These are phyloP conservation scores for Dentipellis fragilis DNA, from an alignment of 768 basidiomycete species.

Conservation along the genomic window DNA sequence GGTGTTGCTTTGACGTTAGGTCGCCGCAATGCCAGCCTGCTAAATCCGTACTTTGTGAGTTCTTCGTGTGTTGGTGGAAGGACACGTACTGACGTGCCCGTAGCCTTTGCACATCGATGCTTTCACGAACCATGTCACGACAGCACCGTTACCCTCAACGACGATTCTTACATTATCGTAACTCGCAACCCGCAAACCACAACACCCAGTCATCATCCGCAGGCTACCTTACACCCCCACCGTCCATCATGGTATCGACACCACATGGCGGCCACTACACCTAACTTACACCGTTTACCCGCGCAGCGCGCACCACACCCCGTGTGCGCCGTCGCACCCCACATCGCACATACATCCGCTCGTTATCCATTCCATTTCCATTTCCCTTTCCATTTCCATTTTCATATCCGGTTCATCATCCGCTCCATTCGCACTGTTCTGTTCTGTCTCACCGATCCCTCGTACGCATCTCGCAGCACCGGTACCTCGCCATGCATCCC, in stretches of 20 bases:
- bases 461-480: background rate
- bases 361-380: background rate
- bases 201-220: slow-evolving; percentile 3
- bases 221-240: background rate
- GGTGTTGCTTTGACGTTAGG: background rate
- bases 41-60: background rate
- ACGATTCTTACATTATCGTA: background rate
- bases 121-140: slow-evolving; percentile 4
- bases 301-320: background rate
- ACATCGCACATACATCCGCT: background rate
- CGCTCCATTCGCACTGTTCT: too few species aligned
- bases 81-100: background rate
- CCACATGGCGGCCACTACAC: background rate
- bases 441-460: background rate
- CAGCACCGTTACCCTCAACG: background rate
- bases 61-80: background rate
- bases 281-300: background rate
- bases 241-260: too few species aligned
- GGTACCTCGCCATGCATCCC: background rate
- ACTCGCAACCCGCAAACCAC: slow-evolving; percentile 1
- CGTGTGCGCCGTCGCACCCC: background rate
- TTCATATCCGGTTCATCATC: background rate
- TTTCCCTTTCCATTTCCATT: background rate
- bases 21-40: too few species aligned
- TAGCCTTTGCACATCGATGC: slow-evolving; percentile 5